Base-by-base conservation (phyloP, 2,329 filamentous ascomycete genomes). In the Epichloe brachyelytri region DNA sequence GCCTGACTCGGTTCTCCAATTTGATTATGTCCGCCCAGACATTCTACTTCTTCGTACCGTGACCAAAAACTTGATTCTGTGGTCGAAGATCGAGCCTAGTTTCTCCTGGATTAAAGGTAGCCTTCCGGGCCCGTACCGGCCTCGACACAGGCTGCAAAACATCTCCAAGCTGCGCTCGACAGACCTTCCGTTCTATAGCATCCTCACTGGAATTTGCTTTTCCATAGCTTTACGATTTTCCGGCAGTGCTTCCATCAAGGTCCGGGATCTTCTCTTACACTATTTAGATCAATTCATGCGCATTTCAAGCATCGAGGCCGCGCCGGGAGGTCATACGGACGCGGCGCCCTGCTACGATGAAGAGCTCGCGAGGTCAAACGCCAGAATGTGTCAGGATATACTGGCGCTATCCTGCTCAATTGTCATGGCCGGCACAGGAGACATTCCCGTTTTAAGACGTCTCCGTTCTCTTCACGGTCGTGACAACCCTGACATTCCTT, bases 351-450 rank as follows among this genome's bases (percentile, higher is more conserved):
- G 79, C 43, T 97, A 95, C 63, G 94, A 98, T 62, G 82, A 86
- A 43, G 88, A 87, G 60, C 76, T 96, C 15, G 82, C 91, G 2
- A 78, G 88, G 36, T 85, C 86, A 49, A 91, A 90, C 7, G 83
- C 90, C 2, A 79, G 88, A 38, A 94, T 94, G 72, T 97, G 93
- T 61, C 88, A 96, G 60, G 90, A 97, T 62, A 75, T 94, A 2
- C 69, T 96, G 11, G 88, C 88, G 1, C 72, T 98, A 5, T 85
- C 89, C 5, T 80, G 82, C 20, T 83, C 93, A 0, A 88, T 86
- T 2, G 88, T 97, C 48, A 97, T 97, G 91, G 89, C 94, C 5
- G 93, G 93, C 30, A 95, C 89, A 0, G 93, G 94, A 39, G 94
- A 98, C 62, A 72, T 98, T 19, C 71, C 79, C 2, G 83, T 95